Conservation (phyloP, 2,329 filamentous ascomycete species). For the Pseudogymnoascus sp. region DNA sequence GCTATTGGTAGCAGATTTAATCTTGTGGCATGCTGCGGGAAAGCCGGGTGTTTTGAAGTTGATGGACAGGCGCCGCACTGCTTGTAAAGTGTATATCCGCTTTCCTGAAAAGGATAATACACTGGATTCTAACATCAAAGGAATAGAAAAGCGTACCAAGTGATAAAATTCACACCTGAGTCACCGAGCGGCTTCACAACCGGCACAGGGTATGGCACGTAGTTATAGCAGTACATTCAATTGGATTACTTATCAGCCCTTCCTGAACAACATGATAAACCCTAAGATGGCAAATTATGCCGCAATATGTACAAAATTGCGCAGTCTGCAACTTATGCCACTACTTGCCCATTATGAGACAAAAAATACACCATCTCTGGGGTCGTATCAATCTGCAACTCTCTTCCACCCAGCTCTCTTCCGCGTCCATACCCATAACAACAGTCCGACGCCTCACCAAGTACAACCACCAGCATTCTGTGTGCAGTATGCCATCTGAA, state of each 20-base stretch:
- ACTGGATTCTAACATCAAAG: neutral
- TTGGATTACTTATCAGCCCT: neutral
- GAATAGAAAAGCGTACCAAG: neutral
- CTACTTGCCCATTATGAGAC: no score
- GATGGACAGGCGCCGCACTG: neutral
- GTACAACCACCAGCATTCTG: constrained; percentile 31
- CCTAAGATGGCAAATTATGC: no score
- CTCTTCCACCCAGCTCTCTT: no score
- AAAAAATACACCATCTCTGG: no score
- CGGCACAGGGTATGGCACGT: neutral
- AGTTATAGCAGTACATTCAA: neutral
- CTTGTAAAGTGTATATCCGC: neutral
- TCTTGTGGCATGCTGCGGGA: neutral
- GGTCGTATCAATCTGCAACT: no score
- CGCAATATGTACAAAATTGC: no score
- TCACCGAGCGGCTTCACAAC: neutral
- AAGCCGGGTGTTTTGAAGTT: neutral
- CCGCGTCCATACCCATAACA: no score
- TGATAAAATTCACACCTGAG: neutral
- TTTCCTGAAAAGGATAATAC: neutral
- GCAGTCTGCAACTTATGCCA: no score
- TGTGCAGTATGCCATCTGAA: constrained; percentile 68
- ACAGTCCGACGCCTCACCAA: no score
- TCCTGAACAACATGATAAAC: no score
- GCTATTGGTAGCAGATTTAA: neutral